Percentiles rank a stretch among this genome's conserved stretches.
Conservation (phyloP, 257 asterid species). For the Ballota nigra region DNA sequence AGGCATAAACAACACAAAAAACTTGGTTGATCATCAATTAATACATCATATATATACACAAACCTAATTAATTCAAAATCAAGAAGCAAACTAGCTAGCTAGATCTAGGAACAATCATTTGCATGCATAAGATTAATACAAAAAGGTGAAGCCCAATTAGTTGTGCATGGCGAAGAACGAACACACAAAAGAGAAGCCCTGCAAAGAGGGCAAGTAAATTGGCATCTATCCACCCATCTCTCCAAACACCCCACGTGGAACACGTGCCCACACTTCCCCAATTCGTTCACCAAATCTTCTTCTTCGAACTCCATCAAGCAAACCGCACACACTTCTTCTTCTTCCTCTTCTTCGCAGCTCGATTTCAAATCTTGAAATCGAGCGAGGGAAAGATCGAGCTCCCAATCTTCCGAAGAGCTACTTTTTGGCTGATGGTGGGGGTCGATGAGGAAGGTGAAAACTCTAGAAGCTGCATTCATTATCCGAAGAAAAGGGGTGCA, state of each 20-base stretch:
- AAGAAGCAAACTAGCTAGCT: background rate
- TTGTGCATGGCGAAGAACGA: slow-evolving; percentile 37
- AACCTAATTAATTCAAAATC: background rate
- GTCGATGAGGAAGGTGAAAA: slow-evolving; percentile 30
- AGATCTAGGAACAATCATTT: background rate
- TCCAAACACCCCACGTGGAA: slow-evolving; percentile 59
- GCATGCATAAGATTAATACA: slow-evolving; percentile 4
- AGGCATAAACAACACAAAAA: background rate
- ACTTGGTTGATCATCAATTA: background rate
- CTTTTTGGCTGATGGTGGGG: slow-evolving; percentile 32
- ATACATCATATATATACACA: background rate
- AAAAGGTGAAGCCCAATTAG: background rate
- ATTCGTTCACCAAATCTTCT: slow-evolving; percentile 43
- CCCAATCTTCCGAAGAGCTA: slow-evolving; percentile 16
- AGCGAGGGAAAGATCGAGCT: slow-evolving; percentile 30
- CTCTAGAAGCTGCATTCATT: background rate
- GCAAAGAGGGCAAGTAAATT: slow-evolving; percentile 73
- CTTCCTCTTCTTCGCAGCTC: background rate
- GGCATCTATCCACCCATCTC: slow-evolving; percentile 53
- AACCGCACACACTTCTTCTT: slow-evolving; percentile 47
- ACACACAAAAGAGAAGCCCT: slow-evolving; percentile 38
- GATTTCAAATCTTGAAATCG: background rate
- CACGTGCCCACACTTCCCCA: slow-evolving; percentile 57
- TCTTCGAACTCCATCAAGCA: slow-evolving; percentile 53
- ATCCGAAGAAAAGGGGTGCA: slow-evolving; percentile 27